These are phyloP conservation scores for Kondoa subrosea DNA, from an alignment of 768 basidiomycete species.

Conservation along the genomic window DNA sequence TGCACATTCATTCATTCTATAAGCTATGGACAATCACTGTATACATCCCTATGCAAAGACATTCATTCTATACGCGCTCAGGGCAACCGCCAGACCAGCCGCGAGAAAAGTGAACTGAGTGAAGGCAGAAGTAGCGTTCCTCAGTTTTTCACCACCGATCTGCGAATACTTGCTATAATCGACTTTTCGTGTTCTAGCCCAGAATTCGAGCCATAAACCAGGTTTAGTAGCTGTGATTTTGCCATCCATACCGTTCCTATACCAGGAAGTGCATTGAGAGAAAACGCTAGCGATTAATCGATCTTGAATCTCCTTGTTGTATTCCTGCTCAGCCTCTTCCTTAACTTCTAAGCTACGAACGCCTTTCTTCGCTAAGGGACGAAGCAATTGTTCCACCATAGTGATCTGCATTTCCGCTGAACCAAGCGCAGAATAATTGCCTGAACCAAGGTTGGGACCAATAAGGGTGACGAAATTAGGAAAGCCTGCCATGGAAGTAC, in stretches of 20 bases:
- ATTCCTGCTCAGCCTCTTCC: neutral
- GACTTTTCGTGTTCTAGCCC: neutral
- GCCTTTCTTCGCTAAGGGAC: neutral
- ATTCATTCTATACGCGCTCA: neutral
- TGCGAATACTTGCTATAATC: neutral
- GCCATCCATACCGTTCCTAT: neutral
- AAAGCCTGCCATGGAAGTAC: neutral
- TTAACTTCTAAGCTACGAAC: neutral
- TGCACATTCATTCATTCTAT: too few relatives aligned
- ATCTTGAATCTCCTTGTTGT: neutral
- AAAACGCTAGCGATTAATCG: neutral
- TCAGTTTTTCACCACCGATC: neutral
- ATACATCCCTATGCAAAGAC: neutral
- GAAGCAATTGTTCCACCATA: neutral
- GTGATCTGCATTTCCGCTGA: neutral
- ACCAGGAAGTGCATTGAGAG: neutral
- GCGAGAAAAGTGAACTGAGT: too few relatives aligned
- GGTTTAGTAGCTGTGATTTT: neutral
- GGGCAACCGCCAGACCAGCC: neutral
- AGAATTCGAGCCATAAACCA: neutral
- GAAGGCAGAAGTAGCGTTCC: neutral
- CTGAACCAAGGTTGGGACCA: neutral
- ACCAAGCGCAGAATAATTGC: too few relatives aligned
- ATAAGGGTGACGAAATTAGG: neutral
- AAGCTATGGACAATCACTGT: too few relatives aligned